Percentiles rank a stretch among this genome's conserved stretches.
phyloP scores from a whole-genome alignment of 208 protist species.

The Crithidia sp. region DNA sequence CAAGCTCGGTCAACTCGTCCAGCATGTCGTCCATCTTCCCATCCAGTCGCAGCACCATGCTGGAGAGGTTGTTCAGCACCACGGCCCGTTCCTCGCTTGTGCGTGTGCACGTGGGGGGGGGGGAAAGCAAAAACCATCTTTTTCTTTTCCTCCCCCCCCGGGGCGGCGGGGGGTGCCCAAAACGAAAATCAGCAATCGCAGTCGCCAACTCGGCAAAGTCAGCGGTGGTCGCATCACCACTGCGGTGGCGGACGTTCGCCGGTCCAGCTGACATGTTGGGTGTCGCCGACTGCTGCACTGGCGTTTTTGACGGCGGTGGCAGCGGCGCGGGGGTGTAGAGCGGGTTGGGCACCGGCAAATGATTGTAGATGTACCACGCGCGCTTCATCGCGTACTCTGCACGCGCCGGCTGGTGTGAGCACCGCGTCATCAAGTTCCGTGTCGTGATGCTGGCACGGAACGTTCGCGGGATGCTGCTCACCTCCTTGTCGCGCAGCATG shows the following conservation, averaged over 20 bases:
- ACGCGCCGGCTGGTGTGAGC: slow-evolving; percentile 77
- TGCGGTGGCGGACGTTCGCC: background rate
- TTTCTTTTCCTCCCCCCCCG: too few relatives aligned
- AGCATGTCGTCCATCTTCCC: slow-evolving; percentile 68
- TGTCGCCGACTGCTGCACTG: background rate
- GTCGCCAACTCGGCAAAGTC: slow-evolving; percentile 19
- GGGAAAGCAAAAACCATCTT: slow-evolving; percentile 42
- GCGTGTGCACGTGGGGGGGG: slow-evolving; percentile 38
- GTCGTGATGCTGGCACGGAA: slow-evolving; percentile 90
- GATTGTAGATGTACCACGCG: slow-evolving; percentile 86
- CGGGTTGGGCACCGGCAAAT: slow-evolving; percentile 55
- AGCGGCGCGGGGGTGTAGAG: slow-evolving; percentile 51
- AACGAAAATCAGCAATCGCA: slow-evolving; percentile 53
- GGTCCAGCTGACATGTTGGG: background rate
- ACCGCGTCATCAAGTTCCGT: slow-evolving; percentile 86
- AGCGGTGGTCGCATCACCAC: background rate
- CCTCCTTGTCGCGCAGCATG: slow-evolving; percentile 56
- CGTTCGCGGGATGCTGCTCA: slow-evolving; percentile 52
- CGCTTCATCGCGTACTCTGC: slow-evolving; percentile 90
- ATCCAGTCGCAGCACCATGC: slow-evolving; percentile 74
- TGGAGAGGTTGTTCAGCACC: slow-evolving; percentile 76
- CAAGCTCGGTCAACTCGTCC: slow-evolving; percentile 35
- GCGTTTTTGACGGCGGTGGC: background rate
- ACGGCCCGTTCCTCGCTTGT: slow-evolving; percentile 65
- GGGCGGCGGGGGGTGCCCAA: too few relatives aligned